phyloP scores from a whole-genome alignment of 805 yeast species.

The Suhomyces emberorum region DNA sequence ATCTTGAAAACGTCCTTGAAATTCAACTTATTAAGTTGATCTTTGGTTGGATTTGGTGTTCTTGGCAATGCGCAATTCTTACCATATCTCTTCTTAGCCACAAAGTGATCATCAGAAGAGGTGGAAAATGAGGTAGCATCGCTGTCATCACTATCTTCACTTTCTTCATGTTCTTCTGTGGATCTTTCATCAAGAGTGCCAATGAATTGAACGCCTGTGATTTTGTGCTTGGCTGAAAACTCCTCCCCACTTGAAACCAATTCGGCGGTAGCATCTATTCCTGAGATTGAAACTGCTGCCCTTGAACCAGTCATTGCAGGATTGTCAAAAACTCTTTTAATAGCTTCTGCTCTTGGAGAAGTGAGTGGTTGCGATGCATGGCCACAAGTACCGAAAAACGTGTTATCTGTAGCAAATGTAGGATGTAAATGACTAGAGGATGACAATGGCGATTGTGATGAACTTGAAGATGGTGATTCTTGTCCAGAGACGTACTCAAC shows the following conservation, averaged over 20 bases:
- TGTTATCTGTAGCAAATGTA: neutral
- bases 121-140: constrained; percentile 6
- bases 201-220: constrained; percentile 21
- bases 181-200: constrained; percentile 30
- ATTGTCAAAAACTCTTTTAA: constrained; percentile 40
- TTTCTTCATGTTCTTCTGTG: constrained; percentile 1
- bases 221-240: constrained; percentile 1
- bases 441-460: neutral
- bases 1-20: constrained; percentile 29
- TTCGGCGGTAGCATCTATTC: constrained; percentile 9
- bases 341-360: constrained; percentile 39
- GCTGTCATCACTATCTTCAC: constrained; percentile 6
- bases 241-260: constrained; percentile 6
- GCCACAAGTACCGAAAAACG: constrained; percentile 2
- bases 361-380: constrained; percentile 9
- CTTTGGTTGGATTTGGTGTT: constrained; percentile 35
- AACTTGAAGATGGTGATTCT: neutral
- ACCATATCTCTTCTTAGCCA: constrained; percentile 3
- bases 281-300: constrained; percentile 9
- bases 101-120: constrained; percentile 9
- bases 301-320: constrained; percentile 35
- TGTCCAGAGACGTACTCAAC: constrained; percentile 2
- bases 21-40: constrained; percentile 21
- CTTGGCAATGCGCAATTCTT: constrained; percentile 29
- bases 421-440: neutral